A percentile compares a stretch with the other conserved stretches of the same genome.
Conservation (phyloP, 75 land plant genomes). For the Pinus tabuliformis region DNA sequence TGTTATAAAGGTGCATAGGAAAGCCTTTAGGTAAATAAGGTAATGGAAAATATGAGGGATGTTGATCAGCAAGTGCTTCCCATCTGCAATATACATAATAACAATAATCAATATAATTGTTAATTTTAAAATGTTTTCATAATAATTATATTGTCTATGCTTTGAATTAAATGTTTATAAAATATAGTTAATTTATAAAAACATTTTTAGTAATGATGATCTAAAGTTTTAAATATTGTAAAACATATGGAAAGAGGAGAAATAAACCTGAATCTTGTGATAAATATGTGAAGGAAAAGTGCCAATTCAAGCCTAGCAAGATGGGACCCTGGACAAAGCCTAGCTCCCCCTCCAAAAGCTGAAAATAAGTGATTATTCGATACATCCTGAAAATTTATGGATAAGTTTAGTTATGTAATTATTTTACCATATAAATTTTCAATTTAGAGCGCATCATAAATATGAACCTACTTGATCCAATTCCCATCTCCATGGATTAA, state of each 20-base stretch:
- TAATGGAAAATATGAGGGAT: neutral
- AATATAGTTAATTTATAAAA: neutral
- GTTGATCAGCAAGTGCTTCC: neutral
- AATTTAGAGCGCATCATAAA: too few relatives aligned
- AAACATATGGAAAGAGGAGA: neutral
- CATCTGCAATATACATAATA: neutral
- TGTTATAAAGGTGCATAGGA: neutral
- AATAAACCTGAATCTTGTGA: conserved; percentile 1
- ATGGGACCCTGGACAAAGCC: conserved; percentile 1
- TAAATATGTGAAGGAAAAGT: neutral
- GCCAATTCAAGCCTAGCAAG: neutral
- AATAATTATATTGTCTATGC: neutral
- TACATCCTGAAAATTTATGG: neutral
- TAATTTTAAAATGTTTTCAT: neutral
- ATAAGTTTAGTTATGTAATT: too few relatives aligned
- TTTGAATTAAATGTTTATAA: neutral
- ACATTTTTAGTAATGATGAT: neutral
- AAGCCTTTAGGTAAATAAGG: neutral
- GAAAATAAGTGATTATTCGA: neutral
- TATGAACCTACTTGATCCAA: neutral
- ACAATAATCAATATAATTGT: neutral
- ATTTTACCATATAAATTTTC: too few relatives aligned
- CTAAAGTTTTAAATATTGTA: neutral
- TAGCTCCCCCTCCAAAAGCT: neutral
- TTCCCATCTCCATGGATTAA: conserved; percentile 3